A percentile compares a stretch with the other conserved stretches of the same genome.
These are phyloP conservation scores for Magnolia changhungtana DNA, from an alignment of 164 flowering plant species.

Conservation along the genomic window DNA sequence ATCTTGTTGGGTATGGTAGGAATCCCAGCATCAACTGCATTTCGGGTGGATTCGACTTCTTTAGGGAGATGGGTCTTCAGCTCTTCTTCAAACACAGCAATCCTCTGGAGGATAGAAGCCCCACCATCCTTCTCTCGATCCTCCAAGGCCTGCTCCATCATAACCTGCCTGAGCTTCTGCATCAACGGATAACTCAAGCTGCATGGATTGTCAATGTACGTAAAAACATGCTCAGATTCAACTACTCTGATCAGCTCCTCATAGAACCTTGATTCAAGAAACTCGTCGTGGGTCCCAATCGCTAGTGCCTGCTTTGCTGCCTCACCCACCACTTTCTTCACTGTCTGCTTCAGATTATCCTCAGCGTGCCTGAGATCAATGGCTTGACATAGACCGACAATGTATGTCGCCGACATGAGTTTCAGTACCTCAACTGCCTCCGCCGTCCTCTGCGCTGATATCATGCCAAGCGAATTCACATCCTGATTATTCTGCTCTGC, in stretches of 20 bases:
- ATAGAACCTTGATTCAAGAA: conserved; percentile 38
- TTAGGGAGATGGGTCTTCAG: conserved; percentile 32
- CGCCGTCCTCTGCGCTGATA: conserved; percentile 39
- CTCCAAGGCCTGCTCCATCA: conserved; percentile 34
- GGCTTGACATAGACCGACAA: conserved; percentile 48
- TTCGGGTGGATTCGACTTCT: conserved; percentile 35
- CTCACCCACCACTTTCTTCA: conserved; percentile 37
- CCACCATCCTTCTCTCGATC: conserved; percentile 18
- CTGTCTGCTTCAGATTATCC: conserved; percentile 38
- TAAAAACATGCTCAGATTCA: conserved; percentile 31
- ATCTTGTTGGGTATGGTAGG: conserved; percentile 28
- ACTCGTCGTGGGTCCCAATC: conserved; percentile 29
- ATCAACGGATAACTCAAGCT: conserved; percentile 32
- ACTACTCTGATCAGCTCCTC: conserved; percentile 40
- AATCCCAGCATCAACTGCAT: conserved; percentile 21
- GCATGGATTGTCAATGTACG: conserved; percentile 47
- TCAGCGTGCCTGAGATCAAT: conserved; percentile 49
- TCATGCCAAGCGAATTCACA: conserved; percentile 47
- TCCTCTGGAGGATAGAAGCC: conserved; percentile 33
- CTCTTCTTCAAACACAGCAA: conserved; percentile 41
- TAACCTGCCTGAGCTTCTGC: conserved; percentile 42
- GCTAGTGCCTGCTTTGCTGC: conserved; percentile 30
- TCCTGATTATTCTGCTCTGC: conserved; percentile 46
- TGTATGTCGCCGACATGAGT: conserved; percentile 44
- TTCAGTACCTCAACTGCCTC: conserved; percentile 45